phyloP scores from a whole-genome alignment of 352 stramenopile species.

The Globisporangium nodosum region DNA sequence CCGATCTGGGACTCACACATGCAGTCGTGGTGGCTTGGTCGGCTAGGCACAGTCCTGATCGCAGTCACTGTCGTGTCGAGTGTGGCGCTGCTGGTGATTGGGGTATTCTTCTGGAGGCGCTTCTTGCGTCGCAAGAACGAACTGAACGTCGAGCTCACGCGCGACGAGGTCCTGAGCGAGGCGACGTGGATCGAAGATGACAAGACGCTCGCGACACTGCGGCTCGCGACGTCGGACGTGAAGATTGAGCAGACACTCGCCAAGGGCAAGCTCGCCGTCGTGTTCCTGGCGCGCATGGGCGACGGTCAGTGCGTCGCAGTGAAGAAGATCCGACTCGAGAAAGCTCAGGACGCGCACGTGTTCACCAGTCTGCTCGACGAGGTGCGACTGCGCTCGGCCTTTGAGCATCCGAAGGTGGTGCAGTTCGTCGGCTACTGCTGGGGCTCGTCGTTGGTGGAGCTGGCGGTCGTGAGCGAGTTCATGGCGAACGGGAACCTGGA shows the following conservation, averaged over 20 bases:
- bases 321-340: slow-evolving; percentile 20
- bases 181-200: slow-evolving; percentile 17
- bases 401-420: slow-evolving; percentile 19
- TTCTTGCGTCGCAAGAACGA: slow-evolving; percentile 15
- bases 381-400: slow-evolving; percentile 13
- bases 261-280: slow-evolving; percentile 8
- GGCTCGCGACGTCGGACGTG: slow-evolving; percentile 9
- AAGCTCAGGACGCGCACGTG: slow-evolving; percentile 16
- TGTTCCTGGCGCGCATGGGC: slow-evolving; percentile 13
- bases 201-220: slow-evolving; percentile 13
- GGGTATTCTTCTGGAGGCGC: slow-evolving; percentile 3
- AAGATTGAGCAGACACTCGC: slow-evolving; percentile 10
- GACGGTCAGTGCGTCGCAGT: slow-evolving; percentile 8
- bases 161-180: slow-evolving; percentile 13
- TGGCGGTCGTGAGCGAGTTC: slow-evolving; percentile 22
- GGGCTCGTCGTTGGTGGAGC: slow-evolving; percentile 11
- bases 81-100: slow-evolving; percentile 4
- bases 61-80: not conserved
- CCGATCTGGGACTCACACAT: not conserved
- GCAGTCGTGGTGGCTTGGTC: not conserved
- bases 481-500: slow-evolving; percentile 17
- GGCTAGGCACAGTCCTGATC: slow-evolving; percentile 4
- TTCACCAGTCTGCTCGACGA: slow-evolving; percentile 14
- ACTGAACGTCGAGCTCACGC: slow-evolving; percentile 20
- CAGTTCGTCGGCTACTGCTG: slow-evolving; percentile 24